phyloP scores from a whole-genome alignment of 805 yeast species.

The Barnettozyma populi region DNA sequence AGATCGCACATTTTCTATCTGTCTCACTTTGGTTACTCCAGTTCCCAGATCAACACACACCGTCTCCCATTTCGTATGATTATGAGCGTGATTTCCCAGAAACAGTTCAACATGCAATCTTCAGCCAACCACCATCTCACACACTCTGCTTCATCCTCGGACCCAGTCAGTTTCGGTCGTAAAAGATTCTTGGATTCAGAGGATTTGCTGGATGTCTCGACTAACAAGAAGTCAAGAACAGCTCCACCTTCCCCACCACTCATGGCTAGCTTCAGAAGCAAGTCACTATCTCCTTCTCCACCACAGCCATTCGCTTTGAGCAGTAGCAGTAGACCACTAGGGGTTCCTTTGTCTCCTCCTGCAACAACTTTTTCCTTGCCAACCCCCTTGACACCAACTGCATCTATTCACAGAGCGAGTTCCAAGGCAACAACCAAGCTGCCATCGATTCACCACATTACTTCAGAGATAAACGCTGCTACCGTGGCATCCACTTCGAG shows the following conservation, averaged over 20 bases:
- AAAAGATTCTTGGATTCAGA: constrained; percentile 22
- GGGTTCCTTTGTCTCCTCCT: constrained; percentile 11
- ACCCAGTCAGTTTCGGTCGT: constrained; percentile 11
- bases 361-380: constrained; percentile 12
- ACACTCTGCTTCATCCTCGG: constrained; percentile 7
- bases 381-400: constrained; percentile 10
- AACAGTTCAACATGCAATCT: constrained; percentile 9
- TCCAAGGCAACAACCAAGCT: constrained; percentile 14
- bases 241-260: constrained; percentile 42
- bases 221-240: constrained; percentile 35
- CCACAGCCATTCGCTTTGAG: background rate
- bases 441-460: constrained; percentile 12
- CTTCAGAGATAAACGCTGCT: constrained; percentile 5
- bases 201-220: constrained; percentile 1
- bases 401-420: constrained; percentile 23
- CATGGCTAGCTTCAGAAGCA: constrained; percentile 13
- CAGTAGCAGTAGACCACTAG: background rate
- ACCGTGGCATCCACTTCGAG: background rate
- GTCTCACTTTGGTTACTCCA: constrained; percentile 6
- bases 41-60: constrained; percentile 2
- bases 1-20: background rate
- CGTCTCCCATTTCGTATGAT: background rate
- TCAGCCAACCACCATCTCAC: constrained; percentile 4
- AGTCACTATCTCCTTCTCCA: constrained; percentile 19
- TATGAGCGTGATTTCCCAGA: constrained; percentile 1